phyloP scores from a whole-genome alignment of 1,284 basidiomycete species.

The Trichosporon coremiiforme region DNA sequence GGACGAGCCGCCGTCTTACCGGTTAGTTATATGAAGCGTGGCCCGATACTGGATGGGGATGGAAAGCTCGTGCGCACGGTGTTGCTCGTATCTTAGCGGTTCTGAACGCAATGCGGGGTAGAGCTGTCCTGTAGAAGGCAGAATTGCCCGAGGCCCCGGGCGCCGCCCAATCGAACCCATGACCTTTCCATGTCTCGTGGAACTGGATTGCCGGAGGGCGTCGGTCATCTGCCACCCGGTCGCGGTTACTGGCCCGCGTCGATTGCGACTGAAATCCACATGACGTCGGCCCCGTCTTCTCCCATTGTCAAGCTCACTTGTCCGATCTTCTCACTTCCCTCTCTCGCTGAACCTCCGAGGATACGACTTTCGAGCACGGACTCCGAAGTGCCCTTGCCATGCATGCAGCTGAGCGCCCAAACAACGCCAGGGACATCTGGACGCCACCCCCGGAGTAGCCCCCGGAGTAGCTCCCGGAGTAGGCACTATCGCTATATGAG shows the following conservation, averaged over 20 bases:
- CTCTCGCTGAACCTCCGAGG: no score
- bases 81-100: neutral
- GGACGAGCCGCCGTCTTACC: neutral
- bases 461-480: no score
- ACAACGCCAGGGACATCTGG: no score
- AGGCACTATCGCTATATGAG: neutral
- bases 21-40: neutral
- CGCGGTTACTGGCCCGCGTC: no score
- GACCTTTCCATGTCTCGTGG: neutral
- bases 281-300: no score
- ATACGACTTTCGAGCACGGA: no score
- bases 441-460: no score
- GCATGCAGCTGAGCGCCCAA: no score
- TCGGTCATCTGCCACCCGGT: slow-evolving; percentile 1
- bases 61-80: neutral
- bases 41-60: neutral
- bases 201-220: neutral
- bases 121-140: neutral
- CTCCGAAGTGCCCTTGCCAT: no score
- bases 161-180: neutral
- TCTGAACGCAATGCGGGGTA: neutral
- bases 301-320: no score
- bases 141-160: neutral
- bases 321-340: no score
- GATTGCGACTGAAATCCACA: no score